Evolutionary conservation across 768 basidiomycete genomes (phyloP).

Genomic region (Pisolithus albus): DNA sequence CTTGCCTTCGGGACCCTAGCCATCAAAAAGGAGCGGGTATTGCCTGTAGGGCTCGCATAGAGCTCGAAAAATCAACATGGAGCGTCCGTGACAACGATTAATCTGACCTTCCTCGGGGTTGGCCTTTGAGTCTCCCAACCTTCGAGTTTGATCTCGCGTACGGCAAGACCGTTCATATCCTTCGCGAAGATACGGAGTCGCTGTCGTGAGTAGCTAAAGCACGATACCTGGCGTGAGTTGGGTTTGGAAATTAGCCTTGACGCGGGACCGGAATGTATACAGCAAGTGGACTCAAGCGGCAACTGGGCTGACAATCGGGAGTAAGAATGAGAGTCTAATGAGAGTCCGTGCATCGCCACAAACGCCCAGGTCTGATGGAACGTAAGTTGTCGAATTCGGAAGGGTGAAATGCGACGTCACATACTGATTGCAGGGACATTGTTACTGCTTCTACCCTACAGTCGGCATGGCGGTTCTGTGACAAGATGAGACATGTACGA

Average conservation of each 20-base stretch:
- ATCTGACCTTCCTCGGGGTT: constrained; percentile 61
- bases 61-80: constrained; percentile 3
- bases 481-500: too few species aligned
- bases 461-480: too few species aligned
- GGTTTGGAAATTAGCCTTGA: constrained; percentile 52
- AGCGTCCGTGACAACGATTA: not conserved
- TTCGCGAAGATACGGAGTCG: constrained; percentile 77
- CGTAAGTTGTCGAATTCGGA: too few species aligned
- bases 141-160: too few species aligned
- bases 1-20: constrained; percentile 80
- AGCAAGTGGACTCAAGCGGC: constrained; percentile 70
- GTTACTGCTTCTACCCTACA: too few species aligned
- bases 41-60: constrained; percentile 37
- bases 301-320: too few species aligned
- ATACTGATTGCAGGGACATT: too few species aligned
- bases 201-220: constrained; percentile 70
- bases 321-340: too few species aligned
- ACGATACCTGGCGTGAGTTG: constrained; percentile 50
- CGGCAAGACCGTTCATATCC: constrained; percentile 48
- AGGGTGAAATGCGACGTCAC: too few species aligned
- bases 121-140: not conserved
- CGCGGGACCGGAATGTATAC: constrained; percentile 57
- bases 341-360: too few species aligned
- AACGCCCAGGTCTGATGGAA: too few species aligned
- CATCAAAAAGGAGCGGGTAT: constrained; percentile 82